A percentile compares a stretch with the other conserved stretches of the same genome.
phyloP scores from a whole-genome alignment of 1,139 yeast species.

The Meyerozyma guilliermondii region DNA sequence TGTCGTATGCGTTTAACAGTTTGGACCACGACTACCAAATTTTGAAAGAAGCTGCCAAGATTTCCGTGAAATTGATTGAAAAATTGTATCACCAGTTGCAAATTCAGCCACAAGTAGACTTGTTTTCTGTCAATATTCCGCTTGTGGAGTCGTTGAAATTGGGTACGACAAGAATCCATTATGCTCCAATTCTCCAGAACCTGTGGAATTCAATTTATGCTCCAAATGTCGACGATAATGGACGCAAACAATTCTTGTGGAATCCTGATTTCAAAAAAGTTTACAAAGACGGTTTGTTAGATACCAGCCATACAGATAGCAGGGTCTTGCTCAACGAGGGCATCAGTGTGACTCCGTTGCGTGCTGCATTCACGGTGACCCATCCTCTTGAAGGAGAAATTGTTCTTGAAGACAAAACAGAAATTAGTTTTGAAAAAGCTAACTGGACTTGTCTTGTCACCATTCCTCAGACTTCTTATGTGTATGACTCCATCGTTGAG shows the following conservation, averaged over 20 bases:
- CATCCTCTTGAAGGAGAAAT: constrained; percentile 56
- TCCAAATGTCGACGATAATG: constrained; percentile 20
- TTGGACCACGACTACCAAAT: constrained; percentile 49
- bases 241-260: constrained; percentile 58
- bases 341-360: constrained; percentile 74
- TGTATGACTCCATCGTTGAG: constrained; percentile 49
- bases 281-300: constrained; percentile 52
- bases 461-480: constrained; percentile 40
- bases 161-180: constrained; percentile 54
- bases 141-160: constrained; percentile 46
- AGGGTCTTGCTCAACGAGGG: constrained; percentile 49
- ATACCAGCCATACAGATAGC: constrained; percentile 52
- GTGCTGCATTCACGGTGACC: constrained; percentile 64
- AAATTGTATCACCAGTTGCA: constrained; percentile 59
- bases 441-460: constrained; percentile 22
- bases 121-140: constrained; percentile 85
- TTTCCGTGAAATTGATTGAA: constrained; percentile 59
- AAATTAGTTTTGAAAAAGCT: too few relatives aligned
- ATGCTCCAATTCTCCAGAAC: constrained; percentile 75
- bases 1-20: constrained; percentile 73
- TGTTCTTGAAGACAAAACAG: constrained; percentile 24
- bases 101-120: constrained; percentile 44
- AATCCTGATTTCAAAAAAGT: constrained; percentile 74
- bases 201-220: constrained; percentile 64
- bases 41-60: constrained; percentile 61